phyloP scores from a whole-genome alignment of 768 basidiomycete species.

The Amanita inopinata region DNA sequence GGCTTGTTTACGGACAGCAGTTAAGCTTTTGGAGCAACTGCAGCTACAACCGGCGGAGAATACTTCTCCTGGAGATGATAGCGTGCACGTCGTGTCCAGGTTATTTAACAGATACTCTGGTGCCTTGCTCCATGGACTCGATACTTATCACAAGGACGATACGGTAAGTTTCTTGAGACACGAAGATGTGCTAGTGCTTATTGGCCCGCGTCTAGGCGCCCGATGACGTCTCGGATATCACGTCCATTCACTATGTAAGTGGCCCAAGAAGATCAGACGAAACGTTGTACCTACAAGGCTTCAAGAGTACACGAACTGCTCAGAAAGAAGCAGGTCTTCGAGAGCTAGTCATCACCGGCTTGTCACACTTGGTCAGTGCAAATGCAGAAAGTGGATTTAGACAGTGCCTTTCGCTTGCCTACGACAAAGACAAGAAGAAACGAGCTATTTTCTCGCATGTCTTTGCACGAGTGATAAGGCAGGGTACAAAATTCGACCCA shows the following conservation, averaged over 20 bases:
- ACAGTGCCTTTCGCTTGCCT: slow-evolving; percentile 74
- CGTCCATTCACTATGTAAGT: slow-evolving; percentile 38
- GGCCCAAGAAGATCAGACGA: slow-evolving; percentile 39
- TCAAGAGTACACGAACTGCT: slow-evolving; percentile 32
- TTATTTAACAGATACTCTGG: slow-evolving; percentile 73
- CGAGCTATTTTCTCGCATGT: slow-evolving; percentile 79
- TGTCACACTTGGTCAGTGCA: slow-evolving; percentile 72
- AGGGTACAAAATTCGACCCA: slow-evolving; percentile 70
- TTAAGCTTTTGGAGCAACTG: slow-evolving; percentile 68
- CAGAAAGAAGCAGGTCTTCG: slow-evolving; percentile 55
- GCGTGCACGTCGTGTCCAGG: slow-evolving; percentile 60
- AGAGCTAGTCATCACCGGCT: slow-evolving; percentile 68
- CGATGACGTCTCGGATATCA: slow-evolving; percentile 27
- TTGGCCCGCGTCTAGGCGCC: slow-evolving; percentile 23
- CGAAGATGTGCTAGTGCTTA: neutral
- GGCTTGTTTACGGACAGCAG: slow-evolving; percentile 62
- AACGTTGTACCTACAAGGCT: no score
- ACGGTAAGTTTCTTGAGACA: slow-evolving; percentile 15
- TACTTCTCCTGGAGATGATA: slow-evolving; percentile 48
- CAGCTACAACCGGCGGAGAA: slow-evolving; percentile 50
- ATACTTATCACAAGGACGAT: slow-evolving; percentile 37
- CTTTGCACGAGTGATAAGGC: slow-evolving; percentile 70
- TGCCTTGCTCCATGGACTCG: slow-evolving; percentile 53
- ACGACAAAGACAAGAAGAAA: slow-evolving; percentile 58
- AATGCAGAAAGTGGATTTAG: slow-evolving; percentile 87